phyloP scores from a whole-genome alignment of 495 filamentous ascomycete genomes.

The Geoglossum glabrum region DNA sequence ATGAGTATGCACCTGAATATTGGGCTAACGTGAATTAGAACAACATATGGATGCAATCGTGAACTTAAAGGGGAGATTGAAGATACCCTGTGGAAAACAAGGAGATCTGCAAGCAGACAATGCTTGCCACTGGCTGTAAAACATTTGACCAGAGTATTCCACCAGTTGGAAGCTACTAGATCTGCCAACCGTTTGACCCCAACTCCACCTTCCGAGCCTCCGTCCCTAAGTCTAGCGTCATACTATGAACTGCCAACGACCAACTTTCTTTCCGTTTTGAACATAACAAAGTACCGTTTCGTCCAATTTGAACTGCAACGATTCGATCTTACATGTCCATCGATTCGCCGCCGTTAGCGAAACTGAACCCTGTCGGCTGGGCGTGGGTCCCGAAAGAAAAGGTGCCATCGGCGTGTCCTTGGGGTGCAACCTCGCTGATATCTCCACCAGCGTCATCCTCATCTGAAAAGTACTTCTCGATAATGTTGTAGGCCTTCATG shows the following conservation, averaged over 20 bases:
- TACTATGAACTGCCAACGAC: neutral
- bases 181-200: neutral
- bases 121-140: neutral
- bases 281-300: neutral
- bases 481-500: constrained; percentile 99
- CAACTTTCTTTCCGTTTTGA: neutral
- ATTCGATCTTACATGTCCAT: constrained; percentile 83
- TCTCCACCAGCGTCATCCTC: constrained; percentile 77
- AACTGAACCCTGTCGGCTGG: constrained; percentile 75
- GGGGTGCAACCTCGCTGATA: constrained; percentile 40
- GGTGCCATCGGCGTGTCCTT: constrained; percentile 38
- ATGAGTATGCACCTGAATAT: constrained; percentile 8
- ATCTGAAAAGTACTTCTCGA: constrained; percentile 99
- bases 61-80: neutral
- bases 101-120: neutral
- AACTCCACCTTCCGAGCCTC: neutral
- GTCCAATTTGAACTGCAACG: neutral
- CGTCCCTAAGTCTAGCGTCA: neutral
- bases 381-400: constrained; percentile 70
- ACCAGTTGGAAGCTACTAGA: neutral
- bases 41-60: constrained; percentile 6
- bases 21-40: constrained; percentile 7
- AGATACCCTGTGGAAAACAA: neutral
- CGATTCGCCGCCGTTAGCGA: constrained; percentile 71
- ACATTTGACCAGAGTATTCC: neutral